Percentiles rank a stretch among this genome's conserved stretches.
Conservation (phyloP, 192 early-diverging fungal genomes). For the Backusella psychrophila region DNA sequence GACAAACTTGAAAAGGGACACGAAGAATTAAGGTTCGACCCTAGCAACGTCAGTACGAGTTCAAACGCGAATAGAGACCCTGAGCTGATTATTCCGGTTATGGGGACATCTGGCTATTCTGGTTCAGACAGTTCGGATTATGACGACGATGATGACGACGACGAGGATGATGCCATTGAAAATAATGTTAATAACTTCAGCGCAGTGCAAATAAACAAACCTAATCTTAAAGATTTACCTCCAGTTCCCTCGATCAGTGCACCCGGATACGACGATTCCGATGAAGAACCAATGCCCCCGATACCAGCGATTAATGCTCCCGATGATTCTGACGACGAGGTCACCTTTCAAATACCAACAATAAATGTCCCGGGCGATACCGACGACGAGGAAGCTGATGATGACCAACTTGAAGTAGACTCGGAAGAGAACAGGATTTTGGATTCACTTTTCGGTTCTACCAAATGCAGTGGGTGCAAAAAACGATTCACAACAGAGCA, state of each 20-base stretch:
- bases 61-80: neutral
- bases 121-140: neutral
- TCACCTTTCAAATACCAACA: neutral
- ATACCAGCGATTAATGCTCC: neutral
- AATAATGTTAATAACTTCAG: neutral
- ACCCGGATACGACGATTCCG: neutral
- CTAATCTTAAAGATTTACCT: neutral
- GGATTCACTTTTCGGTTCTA: conserved; percentile 11
- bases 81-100: neutral
- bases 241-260: neutral
- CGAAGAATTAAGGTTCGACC: neutral
- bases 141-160: neutral
- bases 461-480: conserved; percentile 42
- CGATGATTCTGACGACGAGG: neutral
- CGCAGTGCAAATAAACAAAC: neutral
- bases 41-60: neutral
- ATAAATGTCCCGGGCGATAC: neutral
- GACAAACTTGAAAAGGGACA: neutral
- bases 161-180: neutral
- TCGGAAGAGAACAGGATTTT: neutral
- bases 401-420: neutral
- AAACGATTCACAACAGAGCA: conserved; percentile 39
- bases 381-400: neutral
- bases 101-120: neutral
- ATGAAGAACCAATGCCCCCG: conserved; percentile 3